A percentile compares a stretch with the other conserved stretches of the same genome.
These are phyloP conservation scores for Heliamphora exappendiculata DNA, from an alignment of 148 eudicot species.

Conservation along the genomic window DNA sequence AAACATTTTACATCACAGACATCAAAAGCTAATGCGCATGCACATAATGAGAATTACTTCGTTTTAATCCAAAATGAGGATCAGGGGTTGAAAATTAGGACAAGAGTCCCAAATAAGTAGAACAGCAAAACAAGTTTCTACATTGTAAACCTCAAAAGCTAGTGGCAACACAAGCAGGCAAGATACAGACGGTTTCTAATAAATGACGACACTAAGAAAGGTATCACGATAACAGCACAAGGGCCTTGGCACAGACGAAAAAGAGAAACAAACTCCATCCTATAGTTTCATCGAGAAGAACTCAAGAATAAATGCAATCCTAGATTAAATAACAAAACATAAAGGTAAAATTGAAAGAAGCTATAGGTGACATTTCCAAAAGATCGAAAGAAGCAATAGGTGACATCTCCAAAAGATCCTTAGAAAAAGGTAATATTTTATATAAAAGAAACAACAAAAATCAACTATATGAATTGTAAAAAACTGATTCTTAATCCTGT, in stretches of 20 bases:
- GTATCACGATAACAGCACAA: neutral
- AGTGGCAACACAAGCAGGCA: neutral
- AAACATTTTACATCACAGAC: neutral
- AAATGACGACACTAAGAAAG: too few species aligned
- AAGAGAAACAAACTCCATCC: neutral
- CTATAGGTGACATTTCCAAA: too few species aligned
- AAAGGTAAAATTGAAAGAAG: neutral
- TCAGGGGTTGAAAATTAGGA: neutral
- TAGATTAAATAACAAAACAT: neutral
- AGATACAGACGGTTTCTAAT: too few species aligned
- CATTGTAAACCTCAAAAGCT: neutral
- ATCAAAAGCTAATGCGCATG: neutral
- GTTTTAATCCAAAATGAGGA: neutral
- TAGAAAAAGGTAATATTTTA: neutral
- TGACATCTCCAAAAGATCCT: slow-evolving; percentile 1
- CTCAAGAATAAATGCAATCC: neutral
- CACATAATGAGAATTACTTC: neutral
- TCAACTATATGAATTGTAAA: neutral
- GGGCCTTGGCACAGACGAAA: neutral
- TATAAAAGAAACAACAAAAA: neutral
- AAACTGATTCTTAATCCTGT: neutral
- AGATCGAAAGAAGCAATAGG: too few species aligned
- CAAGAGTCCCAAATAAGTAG: neutral
- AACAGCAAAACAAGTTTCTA: neutral
- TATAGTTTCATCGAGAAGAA: neutral